These are phyloP conservation scores for Citrus medica DNA, from an alignment of 345 rosid genomes.

Conservation along the genomic window DNA sequence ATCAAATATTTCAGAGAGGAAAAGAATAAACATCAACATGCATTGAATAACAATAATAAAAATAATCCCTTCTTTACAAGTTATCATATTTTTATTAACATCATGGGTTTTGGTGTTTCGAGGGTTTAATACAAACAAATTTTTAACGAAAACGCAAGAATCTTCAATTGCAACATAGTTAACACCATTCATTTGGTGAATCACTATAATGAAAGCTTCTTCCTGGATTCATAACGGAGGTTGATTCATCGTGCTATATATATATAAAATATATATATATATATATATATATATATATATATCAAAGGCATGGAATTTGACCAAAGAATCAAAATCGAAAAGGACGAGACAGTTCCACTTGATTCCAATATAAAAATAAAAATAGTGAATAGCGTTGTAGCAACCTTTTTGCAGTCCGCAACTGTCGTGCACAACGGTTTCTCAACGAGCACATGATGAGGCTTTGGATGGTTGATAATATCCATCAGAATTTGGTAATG, in stretches of 20 bases:
- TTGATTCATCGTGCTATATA: not conserved
- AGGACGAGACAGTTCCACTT: not conserved
- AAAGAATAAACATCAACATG: not conserved
- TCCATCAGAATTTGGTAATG: slow-evolving; percentile 83
- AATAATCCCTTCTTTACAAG: not conserved
- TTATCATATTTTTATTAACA: not conserved
- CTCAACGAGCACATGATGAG: slow-evolving; percentile 92
- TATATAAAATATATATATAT: not conserved
- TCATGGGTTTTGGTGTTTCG: not conserved
- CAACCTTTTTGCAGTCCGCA: slow-evolving; percentile 77
- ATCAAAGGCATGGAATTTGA: not conserved
- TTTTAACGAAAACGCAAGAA: not conserved
- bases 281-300: accelerated
- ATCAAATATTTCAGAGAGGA: not conserved
- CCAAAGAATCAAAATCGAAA: not conserved
- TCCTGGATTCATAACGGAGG: not conserved
- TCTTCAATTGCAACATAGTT: not conserved
- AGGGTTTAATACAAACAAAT: not conserved
- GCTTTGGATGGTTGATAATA: slow-evolving; percentile 64
- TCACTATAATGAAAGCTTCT: not conserved
- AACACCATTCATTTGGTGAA: not conserved
- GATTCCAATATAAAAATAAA: not conserved
- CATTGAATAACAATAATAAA: not conserved
- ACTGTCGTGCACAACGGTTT: slow-evolving; percentile 92
- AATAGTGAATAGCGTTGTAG: not conserved